Evolutionary conservation across 2,329 filamentous ascomycete species (phyloP).

Genomic region (Aspergillus pseudoviridinutans): DNA sequence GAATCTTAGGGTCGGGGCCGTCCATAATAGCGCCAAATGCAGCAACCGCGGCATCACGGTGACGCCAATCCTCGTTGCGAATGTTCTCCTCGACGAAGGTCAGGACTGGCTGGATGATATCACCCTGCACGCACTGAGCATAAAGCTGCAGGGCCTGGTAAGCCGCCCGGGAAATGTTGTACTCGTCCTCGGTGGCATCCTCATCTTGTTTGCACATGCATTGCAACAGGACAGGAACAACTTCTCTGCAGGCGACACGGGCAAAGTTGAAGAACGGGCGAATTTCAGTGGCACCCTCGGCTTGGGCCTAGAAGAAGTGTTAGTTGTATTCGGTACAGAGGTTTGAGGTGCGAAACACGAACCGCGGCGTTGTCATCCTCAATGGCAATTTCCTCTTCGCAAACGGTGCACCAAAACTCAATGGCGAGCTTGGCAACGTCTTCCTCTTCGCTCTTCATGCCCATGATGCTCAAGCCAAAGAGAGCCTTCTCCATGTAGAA

Average conservation of each 20-base stretch:
- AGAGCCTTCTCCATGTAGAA: slow-evolving; percentile 99
- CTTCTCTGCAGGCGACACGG: slow-evolving; percentile 85
- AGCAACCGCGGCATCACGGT: slow-evolving; percentile 90
- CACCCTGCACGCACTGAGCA: slow-evolving; percentile 80
- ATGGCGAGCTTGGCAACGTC: slow-evolving; percentile 97
- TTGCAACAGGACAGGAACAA: slow-evolving; percentile 83
- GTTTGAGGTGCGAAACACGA: slow-evolving; percentile 25
- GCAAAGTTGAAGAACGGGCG: slow-evolving; percentile 96
- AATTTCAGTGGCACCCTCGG: slow-evolving; percentile 75
- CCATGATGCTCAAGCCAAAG: slow-evolving; percentile 93
- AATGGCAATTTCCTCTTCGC: slow-evolving; percentile 96
- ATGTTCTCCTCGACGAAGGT: slow-evolving; percentile 89
- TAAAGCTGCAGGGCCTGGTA: slow-evolving; percentile 97
- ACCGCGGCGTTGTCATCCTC: slow-evolving; percentile 92
- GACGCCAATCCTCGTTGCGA: slow-evolving; percentile 87
- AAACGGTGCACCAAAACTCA: slow-evolving; percentile 99
- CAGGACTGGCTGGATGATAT: slow-evolving; percentile 82
- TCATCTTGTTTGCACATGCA: slow-evolving; percentile 97
- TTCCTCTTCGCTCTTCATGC: slow-evolving; percentile 97
- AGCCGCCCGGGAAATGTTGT: slow-evolving; percentile 89
- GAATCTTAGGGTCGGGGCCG: slow-evolving; percentile 84
- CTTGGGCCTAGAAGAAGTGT: slow-evolving; percentile 46
- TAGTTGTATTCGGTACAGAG: slow-evolving; percentile 1
- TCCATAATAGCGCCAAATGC: slow-evolving; percentile 99
- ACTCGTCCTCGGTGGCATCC: slow-evolving; percentile 93